A percentile compares a stretch with the other conserved stretches of the same genome.
phyloP scores from a whole-genome alignment of 169 alveolate genomes.

The Cryptosporidium baileyi region DNA sequence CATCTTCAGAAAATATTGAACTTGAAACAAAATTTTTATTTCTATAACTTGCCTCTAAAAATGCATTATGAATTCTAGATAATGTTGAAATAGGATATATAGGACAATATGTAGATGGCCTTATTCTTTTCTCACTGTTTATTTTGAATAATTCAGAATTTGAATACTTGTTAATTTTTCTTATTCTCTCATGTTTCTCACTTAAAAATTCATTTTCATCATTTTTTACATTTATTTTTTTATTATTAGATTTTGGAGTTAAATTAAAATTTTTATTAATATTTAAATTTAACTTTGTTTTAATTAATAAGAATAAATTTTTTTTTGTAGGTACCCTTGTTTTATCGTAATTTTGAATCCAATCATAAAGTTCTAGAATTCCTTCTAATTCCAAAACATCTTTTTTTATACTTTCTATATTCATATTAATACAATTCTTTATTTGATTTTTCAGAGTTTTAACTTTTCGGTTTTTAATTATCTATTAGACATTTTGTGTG shows the following conservation, averaged over 20 bases:
- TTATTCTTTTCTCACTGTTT: not conserved
- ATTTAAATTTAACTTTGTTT: constrained; percentile 3
- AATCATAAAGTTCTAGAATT: constrained; percentile 14
- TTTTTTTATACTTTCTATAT: not conserved
- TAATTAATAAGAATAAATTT: not conserved
- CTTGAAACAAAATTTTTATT: not conserved
- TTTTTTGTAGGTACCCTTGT: constrained; percentile 27
- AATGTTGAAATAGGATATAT: constrained; percentile 54
- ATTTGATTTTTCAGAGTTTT: not conserved
- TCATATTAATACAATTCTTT: not conserved
- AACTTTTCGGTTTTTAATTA: not conserved
- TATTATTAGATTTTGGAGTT: not conserved
- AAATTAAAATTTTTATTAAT: not conserved
- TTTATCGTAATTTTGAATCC: constrained; percentile 35
- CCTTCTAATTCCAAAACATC: constrained; percentile 19
- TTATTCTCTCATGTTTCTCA: not conserved
- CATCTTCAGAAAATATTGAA: no score
- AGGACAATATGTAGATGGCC: constrained; percentile 34
- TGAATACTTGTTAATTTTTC: not conserved
- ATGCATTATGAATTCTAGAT: constrained; percentile 17
- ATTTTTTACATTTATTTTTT: not conserved
- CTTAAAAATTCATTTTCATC: not conserved
- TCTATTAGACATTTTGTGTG: no score
- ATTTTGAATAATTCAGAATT: not conserved
- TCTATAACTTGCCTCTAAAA: not conserved